Percentiles rank a stretch among this genome's conserved stretches.
Evolutionary conservation across 2,329 filamentous ascomycete genomes (phyloP).

Genomic region (Fusarium tjaetaba): DNA sequence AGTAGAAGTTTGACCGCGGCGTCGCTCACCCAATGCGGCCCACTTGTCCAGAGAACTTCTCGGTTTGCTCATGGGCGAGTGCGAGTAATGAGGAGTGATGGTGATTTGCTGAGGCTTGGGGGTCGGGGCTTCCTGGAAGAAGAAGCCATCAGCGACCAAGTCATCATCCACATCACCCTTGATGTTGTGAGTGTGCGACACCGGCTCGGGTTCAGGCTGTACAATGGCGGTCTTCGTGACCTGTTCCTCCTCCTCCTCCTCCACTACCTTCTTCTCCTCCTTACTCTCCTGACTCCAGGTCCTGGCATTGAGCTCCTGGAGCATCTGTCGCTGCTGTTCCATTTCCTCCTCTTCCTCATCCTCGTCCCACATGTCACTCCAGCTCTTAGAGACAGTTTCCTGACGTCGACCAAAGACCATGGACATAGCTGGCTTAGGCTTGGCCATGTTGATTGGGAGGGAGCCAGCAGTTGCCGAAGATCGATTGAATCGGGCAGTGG

Average conservation of each 20-base stretch:
- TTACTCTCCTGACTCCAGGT: constrained; percentile 83
- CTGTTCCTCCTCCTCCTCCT: constrained; percentile 34
- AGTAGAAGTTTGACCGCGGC: constrained; percentile 69
- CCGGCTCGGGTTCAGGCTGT: constrained; percentile 24
- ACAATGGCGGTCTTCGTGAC: constrained; percentile 33
- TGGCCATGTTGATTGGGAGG: constrained; percentile 81
- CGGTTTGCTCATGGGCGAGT: constrained; percentile 72
- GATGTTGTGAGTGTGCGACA: constrained; percentile 46
- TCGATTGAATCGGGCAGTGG: constrained; percentile 52
- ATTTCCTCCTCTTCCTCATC: constrained; percentile 78
- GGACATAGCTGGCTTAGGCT: constrained; percentile 79
- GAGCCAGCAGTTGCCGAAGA: constrained; percentile 72
- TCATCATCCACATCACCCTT: constrained; percentile 69
- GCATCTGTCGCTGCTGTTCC: constrained; percentile 59
- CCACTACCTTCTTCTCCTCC: constrained; percentile 39
- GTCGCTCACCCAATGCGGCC: constrained; percentile 85
- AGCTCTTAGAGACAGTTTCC: constrained; percentile 93
- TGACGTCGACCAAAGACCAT: constrained; percentile 82
- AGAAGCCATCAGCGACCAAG: constrained; percentile 74
- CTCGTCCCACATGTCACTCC: constrained; percentile 98
- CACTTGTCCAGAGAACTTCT: constrained; percentile 80
- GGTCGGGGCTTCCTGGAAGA: constrained; percentile 73
- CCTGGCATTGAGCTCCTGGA: constrained; percentile 76
- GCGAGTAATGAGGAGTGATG: constrained; percentile 65
- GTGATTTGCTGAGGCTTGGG: constrained; percentile 49